Evolutionary conservation across 306 rosid species (phyloP).

Genomic region (Astragalus membranaceus): DNA sequence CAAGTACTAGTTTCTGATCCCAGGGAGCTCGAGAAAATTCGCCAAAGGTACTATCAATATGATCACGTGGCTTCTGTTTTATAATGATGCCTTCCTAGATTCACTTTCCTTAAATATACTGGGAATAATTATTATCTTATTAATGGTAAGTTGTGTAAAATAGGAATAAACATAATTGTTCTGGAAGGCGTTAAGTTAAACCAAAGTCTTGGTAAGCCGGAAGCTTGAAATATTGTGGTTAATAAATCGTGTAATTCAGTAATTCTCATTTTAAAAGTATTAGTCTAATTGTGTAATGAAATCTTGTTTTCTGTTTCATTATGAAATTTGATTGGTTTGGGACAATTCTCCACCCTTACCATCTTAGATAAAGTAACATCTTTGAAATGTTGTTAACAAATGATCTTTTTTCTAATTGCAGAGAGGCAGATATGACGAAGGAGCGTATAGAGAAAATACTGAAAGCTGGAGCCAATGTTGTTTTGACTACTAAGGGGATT

Average conservation of each 20-base stretch:
- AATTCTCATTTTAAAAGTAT: not conserved
- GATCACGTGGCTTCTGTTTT: not conserved
- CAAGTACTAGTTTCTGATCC: conserved; percentile 91
- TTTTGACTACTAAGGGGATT: conserved; percentile 94
- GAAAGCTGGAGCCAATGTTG: conserved; percentile 95
- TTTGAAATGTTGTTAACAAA: not conserved
- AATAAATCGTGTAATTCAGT: not conserved
- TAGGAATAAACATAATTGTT: not conserved
- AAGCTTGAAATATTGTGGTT: not conserved
- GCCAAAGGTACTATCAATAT: conserved; percentile 58
- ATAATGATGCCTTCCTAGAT: not conserved
- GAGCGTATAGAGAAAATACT: conserved; percentile 87
- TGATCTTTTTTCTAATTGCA: conserved; percentile 10
- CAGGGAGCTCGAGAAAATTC: conserved; percentile 93
- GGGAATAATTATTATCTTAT: not conserved
- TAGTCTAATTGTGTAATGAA: not conserved
- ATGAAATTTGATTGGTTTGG: not conserved
- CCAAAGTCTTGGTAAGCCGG: not conserved
- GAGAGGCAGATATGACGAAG: conserved; percentile 96
- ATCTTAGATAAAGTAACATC: not conserved
- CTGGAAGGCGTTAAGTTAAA: not conserved
- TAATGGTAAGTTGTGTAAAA: conserved; percentile 1
- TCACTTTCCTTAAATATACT: not conserved
- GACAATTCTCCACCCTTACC: not conserved
- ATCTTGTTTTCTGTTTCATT: not conserved